A percentile compares a stretch with the other conserved stretches of the same genome.
Conservation (phyloP, 805 yeast genomes). For the Candida loeiensis region DNA sequence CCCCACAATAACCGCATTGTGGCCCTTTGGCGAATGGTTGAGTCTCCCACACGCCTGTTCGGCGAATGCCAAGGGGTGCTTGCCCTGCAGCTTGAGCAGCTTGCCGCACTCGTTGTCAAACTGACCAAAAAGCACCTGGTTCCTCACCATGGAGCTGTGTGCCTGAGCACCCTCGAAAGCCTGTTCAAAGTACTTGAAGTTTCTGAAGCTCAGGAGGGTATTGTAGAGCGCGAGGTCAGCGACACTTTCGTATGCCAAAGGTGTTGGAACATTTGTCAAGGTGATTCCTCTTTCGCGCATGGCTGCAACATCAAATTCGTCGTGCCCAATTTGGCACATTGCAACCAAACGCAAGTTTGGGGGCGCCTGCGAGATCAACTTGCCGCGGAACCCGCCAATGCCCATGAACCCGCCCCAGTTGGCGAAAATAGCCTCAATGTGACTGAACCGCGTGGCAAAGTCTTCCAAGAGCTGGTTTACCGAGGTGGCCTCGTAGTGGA, state of each 20-base stretch:
- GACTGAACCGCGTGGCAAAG: slow-evolving; percentile 13
- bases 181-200: slow-evolving; percentile 16
- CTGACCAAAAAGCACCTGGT: slow-evolving; percentile 11
- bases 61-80: slow-evolving; percentile 20
- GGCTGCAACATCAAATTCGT: slow-evolving; percentile 17
- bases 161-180: slow-evolving; percentile 10
- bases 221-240: slow-evolving; percentile 26
- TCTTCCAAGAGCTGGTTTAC: slow-evolving; percentile 16
- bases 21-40: slow-evolving; percentile 19
- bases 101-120: slow-evolving; percentile 11
- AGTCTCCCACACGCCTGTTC: slow-evolving; percentile 20
- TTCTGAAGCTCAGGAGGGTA: slow-evolving; percentile 23
- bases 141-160: slow-evolving; percentile 15
- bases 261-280: slow-evolving; percentile 23
- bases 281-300: slow-evolving; percentile 20
- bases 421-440: slow-evolving; percentile 23
- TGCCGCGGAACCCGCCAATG: slow-evolving; percentile 21
- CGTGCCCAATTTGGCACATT: slow-evolving; percentile 24
- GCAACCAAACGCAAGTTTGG: slow-evolving; percentile 18
- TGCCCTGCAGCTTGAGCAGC: background rate
- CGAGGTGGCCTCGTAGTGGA: slow-evolving; percentile 16
- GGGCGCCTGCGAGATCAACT: slow-evolving; percentile 18
- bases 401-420: slow-evolving; percentile 22
- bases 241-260: slow-evolving; percentile 24
- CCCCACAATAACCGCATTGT: slow-evolving; percentile 25